A percentile compares a stretch with the other conserved stretches of the same genome.
Evolutionary conservation across 345 rosid genomes (phyloP).

Genomic region (Citrus sp.): DNA sequence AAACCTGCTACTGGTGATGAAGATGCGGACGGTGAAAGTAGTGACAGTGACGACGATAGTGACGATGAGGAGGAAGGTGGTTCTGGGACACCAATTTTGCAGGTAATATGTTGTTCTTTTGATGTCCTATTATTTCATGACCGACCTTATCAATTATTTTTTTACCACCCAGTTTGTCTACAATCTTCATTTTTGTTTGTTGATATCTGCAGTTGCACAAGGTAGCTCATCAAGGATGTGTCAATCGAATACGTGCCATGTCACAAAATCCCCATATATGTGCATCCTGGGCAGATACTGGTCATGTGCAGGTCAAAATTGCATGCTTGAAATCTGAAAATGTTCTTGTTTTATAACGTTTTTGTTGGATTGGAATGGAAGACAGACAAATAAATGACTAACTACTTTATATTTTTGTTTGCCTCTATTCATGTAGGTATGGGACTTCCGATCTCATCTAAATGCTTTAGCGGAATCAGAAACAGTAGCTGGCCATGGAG

Average conservation of each 20-base stretch:
- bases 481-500: slow-evolving; percentile 50
- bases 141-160: background rate
- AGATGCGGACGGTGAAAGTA: slow-evolving; percentile 57
- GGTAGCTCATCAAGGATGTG: slow-evolving; percentile 80
- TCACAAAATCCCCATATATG: slow-evolving; percentile 81
- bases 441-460: slow-evolving; percentile 85
- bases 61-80: slow-evolving; percentile 62
- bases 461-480: slow-evolving; percentile 75
- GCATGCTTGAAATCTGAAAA: background rate
- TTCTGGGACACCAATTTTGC: slow-evolving; percentile 59
- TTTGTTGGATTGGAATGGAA: background rate
- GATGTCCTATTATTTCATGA: background rate
- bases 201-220: slow-evolving; percentile 56
- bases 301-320: slow-evolving; percentile 78
- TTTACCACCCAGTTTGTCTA: background rate
- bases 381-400: background rate
- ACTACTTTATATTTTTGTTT: background rate
- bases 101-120: slow-evolving; percentile 38
- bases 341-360: background rate
- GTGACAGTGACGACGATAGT: slow-evolving; percentile 72
- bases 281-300: slow-evolving; percentile 92
- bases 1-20: slow-evolving; percentile 40
- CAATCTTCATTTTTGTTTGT: slow-evolving; percentile 12
- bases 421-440: slow-evolving; percentile 47
- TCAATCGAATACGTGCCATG: slow-evolving; percentile 94